phyloP scores from a whole-genome alignment of 495 filamentous ascomycete species.

The Letharia columbiana region DNA sequence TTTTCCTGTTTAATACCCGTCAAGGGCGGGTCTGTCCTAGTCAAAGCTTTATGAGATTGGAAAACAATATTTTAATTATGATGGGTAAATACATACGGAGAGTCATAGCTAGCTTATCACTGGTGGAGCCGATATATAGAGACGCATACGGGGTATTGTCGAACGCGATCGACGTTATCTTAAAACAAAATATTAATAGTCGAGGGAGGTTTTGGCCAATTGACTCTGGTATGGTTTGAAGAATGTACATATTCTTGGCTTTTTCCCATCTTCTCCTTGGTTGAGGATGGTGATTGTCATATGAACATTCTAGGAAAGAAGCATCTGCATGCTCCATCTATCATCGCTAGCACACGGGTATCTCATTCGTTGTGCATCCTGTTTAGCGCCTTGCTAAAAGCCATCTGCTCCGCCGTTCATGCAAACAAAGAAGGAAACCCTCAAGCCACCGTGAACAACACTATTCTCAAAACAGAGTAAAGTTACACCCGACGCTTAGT shows the following conservation, averaged over 20 bases:
- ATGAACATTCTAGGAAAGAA: background rate
- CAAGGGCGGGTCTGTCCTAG: no score
- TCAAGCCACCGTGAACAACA: background rate
- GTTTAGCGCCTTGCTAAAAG: background rate
- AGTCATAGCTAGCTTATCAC: no score
- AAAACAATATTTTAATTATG: no score
- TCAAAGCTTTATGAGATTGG: no score
- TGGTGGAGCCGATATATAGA: no score
- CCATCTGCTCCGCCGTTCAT: background rate
- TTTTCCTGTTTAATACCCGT: no score
- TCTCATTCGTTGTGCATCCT: background rate
- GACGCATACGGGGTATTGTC: no score
- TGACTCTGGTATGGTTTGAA: no score
- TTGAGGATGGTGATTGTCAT: background rate
- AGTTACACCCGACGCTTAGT: conserved; percentile 26
- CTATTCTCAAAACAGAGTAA: background rate
- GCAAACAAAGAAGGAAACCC: background rate
- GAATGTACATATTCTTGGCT: background rate
- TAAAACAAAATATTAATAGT: no score
- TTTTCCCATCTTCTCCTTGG: background rate
- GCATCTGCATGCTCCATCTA: background rate
- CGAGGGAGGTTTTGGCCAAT: no score
- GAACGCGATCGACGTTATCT: no score
- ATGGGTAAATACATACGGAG: no score
- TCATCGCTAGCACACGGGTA: conserved; percentile 15